A percentile compares a stretch with the other conserved stretches of the same genome.
Evolutionary conservation across 1,139 yeast genomes (phyloP).

Genomic region (Saccharomyces uvarum): DNA sequence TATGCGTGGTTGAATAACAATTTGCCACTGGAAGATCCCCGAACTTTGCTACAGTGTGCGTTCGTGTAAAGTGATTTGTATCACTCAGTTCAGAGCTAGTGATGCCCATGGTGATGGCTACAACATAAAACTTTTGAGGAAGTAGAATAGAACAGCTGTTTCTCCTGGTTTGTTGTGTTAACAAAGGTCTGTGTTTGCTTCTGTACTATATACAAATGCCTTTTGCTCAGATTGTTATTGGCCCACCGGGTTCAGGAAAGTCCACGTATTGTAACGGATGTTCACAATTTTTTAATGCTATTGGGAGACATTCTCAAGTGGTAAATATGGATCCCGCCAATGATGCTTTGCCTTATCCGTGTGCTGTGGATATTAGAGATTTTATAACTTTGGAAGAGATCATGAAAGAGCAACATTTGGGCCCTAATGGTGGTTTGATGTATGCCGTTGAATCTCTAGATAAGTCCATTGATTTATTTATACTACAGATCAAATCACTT

Average conservation of each 20-base stretch:
- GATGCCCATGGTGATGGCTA: constrained; percentile 5
- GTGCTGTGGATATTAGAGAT: constrained; percentile 83
- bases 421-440: constrained; percentile 95
- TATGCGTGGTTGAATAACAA: not conserved
- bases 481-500: constrained; percentile 50
- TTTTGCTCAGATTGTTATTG: constrained; percentile 89
- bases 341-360: constrained; percentile 71
- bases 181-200: not conserved
- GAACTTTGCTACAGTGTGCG: not conserved
- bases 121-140: not conserved
- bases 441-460: constrained; percentile 73
- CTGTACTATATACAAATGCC: constrained; percentile 33
- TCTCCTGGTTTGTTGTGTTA: not conserved
- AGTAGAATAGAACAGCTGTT: not conserved
- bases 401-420: constrained; percentile 73
- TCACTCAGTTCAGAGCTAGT: not conserved
- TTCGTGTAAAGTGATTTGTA: not conserved
- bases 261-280: constrained; percentile 91
- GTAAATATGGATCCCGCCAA: constrained; percentile 94
- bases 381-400: constrained; percentile 80
- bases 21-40: not conserved
- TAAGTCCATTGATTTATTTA: constrained; percentile 50
- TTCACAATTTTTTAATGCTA: constrained; percentile 84
- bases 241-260: constrained; percentile 97
- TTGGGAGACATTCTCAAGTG: constrained; percentile 79